Evolutionary conservation across 441 rosid genomes (phyloP).

Genomic region (Croton setiger): DNA sequence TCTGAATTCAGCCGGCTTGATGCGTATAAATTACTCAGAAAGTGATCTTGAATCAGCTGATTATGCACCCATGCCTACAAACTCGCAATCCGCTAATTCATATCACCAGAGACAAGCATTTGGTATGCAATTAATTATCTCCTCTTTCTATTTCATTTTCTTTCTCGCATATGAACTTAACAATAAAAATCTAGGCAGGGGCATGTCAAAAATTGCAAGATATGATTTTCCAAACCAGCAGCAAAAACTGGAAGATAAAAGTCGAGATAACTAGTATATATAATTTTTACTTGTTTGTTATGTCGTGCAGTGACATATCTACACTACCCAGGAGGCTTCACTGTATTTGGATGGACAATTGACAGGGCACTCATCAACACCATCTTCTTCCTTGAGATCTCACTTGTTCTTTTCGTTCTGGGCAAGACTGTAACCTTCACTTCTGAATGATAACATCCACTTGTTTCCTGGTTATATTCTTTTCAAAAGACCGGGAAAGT

Average conservation of each 20-base stretch:
- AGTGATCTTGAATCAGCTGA: slow-evolving; percentile 50
- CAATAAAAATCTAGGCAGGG: too few species aligned
- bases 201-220: too few species aligned
- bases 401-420: slow-evolving; percentile 40
- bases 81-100: slow-evolving; percentile 29
- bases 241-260: too few species aligned
- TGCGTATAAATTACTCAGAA: slow-evolving; percentile 35
- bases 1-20: not conserved
- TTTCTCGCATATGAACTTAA: not conserved
- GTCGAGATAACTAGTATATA: too few species aligned
- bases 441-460: not conserved
- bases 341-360: slow-evolving; percentile 42
- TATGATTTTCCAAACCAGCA: too few species aligned
- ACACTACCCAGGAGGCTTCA: slow-evolving; percentile 38
- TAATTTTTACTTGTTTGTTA: not conserved
- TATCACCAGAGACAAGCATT: slow-evolving; percentile 49
- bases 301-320: slow-evolving; percentile 22
- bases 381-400: slow-evolving; percentile 43
- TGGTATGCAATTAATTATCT: slow-evolving; percentile 26
- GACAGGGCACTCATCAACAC: slow-evolving; percentile 41
- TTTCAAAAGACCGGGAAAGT: too few species aligned
- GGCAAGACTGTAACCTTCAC: slow-evolving; percentile 40
- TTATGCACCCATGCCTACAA: slow-evolving; percentile 29
- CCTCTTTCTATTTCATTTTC: not conserved
- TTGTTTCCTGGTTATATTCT: too few species aligned